These are phyloP conservation scores for Colletotrichum sp. DNA, from an alignment of 2,329 filamentous ascomycete genomes.

Conservation along the genomic window DNA sequence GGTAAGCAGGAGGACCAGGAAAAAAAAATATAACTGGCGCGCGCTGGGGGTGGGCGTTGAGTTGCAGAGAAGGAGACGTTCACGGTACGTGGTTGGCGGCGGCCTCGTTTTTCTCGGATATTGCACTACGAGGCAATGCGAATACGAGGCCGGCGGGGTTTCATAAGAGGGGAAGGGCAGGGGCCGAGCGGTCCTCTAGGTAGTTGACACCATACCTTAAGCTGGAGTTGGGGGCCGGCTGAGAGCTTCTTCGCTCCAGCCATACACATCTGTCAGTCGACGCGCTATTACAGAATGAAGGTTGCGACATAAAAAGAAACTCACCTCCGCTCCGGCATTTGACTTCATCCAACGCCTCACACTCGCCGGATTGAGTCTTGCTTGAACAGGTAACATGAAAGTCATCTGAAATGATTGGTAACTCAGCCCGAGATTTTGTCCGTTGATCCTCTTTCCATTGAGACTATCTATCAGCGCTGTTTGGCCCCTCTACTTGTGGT, in stretches of 20 bases:
- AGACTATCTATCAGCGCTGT: constrained; percentile 18
- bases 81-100: constrained; percentile 13
- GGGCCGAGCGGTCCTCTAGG: not conserved
- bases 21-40: not conserved
- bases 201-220: not conserved
- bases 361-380: not conserved
- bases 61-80: constrained; percentile 12
- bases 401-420: not conserved
- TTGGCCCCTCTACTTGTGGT: not conserved
- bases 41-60: not conserved
- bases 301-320: not conserved
- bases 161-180: not conserved
- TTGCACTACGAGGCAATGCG: not conserved
- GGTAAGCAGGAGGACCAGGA: not conserved
- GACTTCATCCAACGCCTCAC: not conserved
- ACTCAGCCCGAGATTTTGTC: not conserved
- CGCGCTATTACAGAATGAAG: not conserved
- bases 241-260: not conserved
- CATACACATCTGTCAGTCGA: not conserved
- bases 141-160: constrained; percentile 12
- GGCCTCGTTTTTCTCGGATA: constrained; percentile 20
- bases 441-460: constrained; percentile 19
- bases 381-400: not conserved
- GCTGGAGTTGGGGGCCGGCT: not conserved
- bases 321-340: not conserved